phyloP scores from a whole-genome alignment of 2,329 filamentous ascomycete genomes.

The Seiridium unicorne region DNA sequence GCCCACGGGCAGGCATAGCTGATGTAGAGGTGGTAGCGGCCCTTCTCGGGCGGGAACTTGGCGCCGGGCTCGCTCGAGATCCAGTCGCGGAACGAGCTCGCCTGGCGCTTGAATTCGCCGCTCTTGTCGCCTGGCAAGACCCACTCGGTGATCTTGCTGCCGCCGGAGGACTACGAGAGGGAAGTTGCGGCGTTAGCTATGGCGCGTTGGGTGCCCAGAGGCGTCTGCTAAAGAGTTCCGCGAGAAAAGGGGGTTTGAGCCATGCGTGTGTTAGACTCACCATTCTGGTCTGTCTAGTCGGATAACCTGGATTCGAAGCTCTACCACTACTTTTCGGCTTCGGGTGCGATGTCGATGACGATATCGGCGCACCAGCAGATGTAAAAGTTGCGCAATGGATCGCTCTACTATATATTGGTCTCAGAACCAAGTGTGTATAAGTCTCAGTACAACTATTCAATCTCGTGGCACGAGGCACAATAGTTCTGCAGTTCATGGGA shows the following conservation, averaged over 20 bases:
- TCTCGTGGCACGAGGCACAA: slow-evolving; percentile 9
- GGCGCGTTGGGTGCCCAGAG: too few relatives aligned
- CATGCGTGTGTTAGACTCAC: slow-evolving; percentile 12
- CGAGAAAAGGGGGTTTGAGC: not conserved
- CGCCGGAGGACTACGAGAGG: slow-evolving; percentile 2
- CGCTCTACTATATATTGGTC: not conserved
- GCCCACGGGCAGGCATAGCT: slow-evolving; percentile 96
- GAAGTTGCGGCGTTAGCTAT: not conserved
- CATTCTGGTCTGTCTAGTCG: slow-evolving; percentile 19
- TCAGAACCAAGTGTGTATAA: not conserved
- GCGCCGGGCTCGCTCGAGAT: slow-evolving; percentile 72
- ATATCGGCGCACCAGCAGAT: not conserved
- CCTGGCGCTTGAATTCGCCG: slow-evolving; percentile 91
- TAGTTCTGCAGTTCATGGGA: slow-evolving; percentile 15
- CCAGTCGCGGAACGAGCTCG: slow-evolving; percentile 77
- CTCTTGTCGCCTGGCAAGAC: slow-evolving; percentile 72
- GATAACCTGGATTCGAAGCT: not conserved
- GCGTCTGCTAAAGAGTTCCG: not conserved
- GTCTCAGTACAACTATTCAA: not conserved
- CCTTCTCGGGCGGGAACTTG: slow-evolving; percentile 81
- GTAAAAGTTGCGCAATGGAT: not conserved
- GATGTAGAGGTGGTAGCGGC: slow-evolving; percentile 90
- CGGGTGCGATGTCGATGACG: slow-evolving; percentile 5
- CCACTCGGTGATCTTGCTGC: slow-evolving; percentile 75
- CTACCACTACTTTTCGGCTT: not conserved